Percentiles rank a stretch among this genome's conserved stretches.
Evolutionary conservation across 108 stramenopile species (phyloP).

Genomic region (Epipyxis sp.): DNA sequence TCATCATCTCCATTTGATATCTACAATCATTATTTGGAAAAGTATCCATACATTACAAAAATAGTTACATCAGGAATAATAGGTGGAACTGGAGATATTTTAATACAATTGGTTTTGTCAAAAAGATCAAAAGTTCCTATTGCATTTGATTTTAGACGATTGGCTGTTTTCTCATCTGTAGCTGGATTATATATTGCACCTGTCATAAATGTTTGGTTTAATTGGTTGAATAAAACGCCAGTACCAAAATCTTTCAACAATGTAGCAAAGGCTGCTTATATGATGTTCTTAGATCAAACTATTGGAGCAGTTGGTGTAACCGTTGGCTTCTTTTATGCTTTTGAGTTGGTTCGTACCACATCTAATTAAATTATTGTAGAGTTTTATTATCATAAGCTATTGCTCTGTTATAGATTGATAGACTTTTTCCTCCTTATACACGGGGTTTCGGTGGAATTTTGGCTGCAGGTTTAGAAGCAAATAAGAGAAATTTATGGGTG

Average conservation of each 20-base stretch:
- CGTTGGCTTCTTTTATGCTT: constrained; percentile 6
- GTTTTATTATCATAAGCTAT: no score
- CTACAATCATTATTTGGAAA: background rate
- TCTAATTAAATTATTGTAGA: no score
- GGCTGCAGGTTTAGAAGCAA: background rate
- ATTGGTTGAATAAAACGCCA: background rate
- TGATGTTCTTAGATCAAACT: background rate
- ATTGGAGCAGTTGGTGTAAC: background rate
- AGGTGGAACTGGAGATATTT: background rate
- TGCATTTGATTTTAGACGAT: background rate
- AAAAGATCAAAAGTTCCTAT: background rate
- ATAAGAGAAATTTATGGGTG: background rate
- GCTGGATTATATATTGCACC: background rate
- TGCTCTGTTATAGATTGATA: background rate
- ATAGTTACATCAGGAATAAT: background rate
- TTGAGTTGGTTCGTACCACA: constrained; percentile 16
- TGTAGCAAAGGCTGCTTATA: background rate
- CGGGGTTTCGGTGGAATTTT: background rate
- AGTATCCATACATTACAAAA: background rate
- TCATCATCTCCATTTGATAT: background rate
- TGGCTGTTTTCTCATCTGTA: background rate
- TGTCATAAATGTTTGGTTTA: background rate
- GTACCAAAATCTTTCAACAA: background rate
- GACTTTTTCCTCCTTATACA: background rate
- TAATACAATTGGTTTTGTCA: background rate